Evolutionary conservation across 2,329 filamentous ascomycete species (phyloP).

Genomic region (Exophiala sp.): DNA sequence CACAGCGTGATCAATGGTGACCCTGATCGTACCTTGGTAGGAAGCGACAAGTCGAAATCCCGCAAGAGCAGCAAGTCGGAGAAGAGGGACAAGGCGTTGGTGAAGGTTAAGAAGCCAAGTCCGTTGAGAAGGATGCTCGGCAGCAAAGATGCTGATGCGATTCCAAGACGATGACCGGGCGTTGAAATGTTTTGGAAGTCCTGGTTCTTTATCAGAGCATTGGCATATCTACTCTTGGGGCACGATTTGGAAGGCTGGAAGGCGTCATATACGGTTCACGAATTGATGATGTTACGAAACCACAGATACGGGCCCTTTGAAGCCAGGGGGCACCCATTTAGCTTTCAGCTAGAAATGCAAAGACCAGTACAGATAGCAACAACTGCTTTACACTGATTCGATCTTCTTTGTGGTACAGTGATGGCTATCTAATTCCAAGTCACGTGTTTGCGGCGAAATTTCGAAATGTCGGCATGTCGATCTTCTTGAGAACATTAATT

Average conservation of each 20-base stretch:
- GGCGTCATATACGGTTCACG: too few species aligned
- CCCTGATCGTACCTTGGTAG: conserved; percentile 17
- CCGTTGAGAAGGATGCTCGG: conserved; percentile 28
- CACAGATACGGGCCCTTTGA: too few species aligned
- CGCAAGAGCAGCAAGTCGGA: conserved; percentile 18
- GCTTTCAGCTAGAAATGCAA: too few species aligned
- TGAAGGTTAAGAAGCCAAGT: conserved; percentile 36
- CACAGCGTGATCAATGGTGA: conserved; percentile 20
- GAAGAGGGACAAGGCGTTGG: conserved; percentile 23
- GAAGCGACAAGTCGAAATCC: conserved; percentile 19
- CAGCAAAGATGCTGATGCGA: conserved; percentile 15
- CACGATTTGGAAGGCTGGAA: too few species aligned
- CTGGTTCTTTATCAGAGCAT: neutral
- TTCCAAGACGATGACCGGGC: conserved; percentile 13
- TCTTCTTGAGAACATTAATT: neutral
- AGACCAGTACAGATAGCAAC: too few species aligned
- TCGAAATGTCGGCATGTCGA: neutral
- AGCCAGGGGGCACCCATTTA: too few species aligned
- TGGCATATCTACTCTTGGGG: neutral
- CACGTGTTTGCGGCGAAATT: neutral
- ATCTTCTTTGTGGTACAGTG: neutral
- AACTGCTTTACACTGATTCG: too few species aligned
- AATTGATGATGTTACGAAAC: too few species aligned
- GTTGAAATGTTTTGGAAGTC: neutral
- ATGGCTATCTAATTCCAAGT: neutral